Percentiles rank a stretch among this genome's conserved stretches.
These are phyloP conservation scores for Globisporangium nodosum DNA, from an alignment of 352 stramenopile genomes.

Conservation along the genomic window DNA sequence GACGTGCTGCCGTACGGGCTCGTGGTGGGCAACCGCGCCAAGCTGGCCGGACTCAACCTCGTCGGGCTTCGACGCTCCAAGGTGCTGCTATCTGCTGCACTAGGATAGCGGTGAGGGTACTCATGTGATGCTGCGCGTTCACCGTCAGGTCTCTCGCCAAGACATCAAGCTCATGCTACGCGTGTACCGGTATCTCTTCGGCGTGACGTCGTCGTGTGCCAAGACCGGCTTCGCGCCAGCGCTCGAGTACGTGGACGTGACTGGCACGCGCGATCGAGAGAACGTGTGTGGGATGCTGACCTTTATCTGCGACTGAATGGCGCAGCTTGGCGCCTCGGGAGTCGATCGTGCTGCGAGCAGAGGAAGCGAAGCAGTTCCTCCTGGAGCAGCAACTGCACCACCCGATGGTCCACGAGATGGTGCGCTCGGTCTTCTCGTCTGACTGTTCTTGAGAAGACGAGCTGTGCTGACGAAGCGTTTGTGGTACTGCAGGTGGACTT, in stretches of 20 bases:
- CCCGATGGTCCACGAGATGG: conserved; percentile 55
- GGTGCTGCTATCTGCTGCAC: conserved; percentile 7
- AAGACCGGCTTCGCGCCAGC: conserved; percentile 71
- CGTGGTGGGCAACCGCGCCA: conserved; percentile 68
- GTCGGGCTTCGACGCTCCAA: conserved; percentile 61
- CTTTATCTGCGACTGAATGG: not conserved
- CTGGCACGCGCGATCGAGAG: not conserved
- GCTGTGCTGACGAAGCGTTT: too few species aligned
- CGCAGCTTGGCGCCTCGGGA: conserved; percentile 46
- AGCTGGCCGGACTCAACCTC: conserved; percentile 72
- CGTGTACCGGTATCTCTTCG: conserved; percentile 76
- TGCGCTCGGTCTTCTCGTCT: conserved; percentile 5
- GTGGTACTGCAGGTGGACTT: conserved; percentile 51
- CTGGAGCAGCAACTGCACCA: conserved; percentile 35
- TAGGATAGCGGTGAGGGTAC: too few species aligned
- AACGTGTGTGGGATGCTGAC: not conserved
- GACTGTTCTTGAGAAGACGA: too few species aligned
- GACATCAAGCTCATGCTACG: conserved; percentile 78
- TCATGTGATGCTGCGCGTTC: not conserved
- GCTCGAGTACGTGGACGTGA: conserved; percentile 39
- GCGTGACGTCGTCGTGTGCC: conserved; percentile 28
- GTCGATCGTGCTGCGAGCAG: conserved; percentile 44
- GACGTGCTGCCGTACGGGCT: conserved; percentile 79
- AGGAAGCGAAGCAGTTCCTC: conserved; percentile 51
- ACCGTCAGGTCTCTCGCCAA: conserved; percentile 35